phyloP scores from a whole-genome alignment of 768 basidiomycete genomes.

The Macrolepiota albuminosa region DNA sequence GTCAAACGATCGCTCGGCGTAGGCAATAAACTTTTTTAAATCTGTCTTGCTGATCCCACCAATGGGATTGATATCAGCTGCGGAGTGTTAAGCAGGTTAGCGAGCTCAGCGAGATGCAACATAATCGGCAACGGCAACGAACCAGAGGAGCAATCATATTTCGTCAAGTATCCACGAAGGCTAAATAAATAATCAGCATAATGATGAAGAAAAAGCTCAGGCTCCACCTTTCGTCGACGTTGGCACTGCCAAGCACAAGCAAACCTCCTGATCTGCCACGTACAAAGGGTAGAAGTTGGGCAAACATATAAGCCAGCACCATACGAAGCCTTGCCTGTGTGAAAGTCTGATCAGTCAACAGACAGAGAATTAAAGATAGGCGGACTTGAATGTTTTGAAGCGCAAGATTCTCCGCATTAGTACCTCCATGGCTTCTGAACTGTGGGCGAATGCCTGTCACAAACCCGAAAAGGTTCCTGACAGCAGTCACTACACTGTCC shows the following conservation, averaged over 20 bases:
- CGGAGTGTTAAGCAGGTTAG: not conserved
- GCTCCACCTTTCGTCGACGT: slow-evolving; percentile 90
- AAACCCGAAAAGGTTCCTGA: slow-evolving; percentile 76
- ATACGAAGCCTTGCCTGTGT: slow-evolving; percentile 83
- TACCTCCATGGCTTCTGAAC: slow-evolving; percentile 86
- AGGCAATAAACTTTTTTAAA: slow-evolving; percentile 91
- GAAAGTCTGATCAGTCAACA: not conserved
- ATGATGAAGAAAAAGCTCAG: not conserved
- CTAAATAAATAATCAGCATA: slow-evolving; percentile 33
- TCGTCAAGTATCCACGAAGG: slow-evolving; percentile 93
- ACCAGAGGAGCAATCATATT: slow-evolving; percentile 96
- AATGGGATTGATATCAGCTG: slow-evolving; percentile 97
- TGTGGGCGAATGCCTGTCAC: slow-evolving; percentile 62
- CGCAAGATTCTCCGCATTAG: slow-evolving; percentile 86
- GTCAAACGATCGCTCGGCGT: slow-evolving; percentile 72
- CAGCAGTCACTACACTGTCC: slow-evolving; percentile 84
- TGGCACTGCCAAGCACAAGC: slow-evolving; percentile 95
- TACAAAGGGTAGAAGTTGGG: slow-evolving; percentile 91
- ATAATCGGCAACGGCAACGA: slow-evolving; percentile 15
- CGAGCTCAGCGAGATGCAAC: not conserved
- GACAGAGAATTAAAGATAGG: not conserved
- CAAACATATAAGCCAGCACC: slow-evolving; percentile 93
- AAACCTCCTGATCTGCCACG: slow-evolving; percentile 80
- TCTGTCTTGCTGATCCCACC: slow-evolving; percentile 98
- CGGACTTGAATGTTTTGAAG: slow-evolving; percentile 92